These are phyloP conservation scores for Hemileccinum impolitum DNA, from an alignment of 768 basidiomycete genomes.

Conservation along the genomic window DNA sequence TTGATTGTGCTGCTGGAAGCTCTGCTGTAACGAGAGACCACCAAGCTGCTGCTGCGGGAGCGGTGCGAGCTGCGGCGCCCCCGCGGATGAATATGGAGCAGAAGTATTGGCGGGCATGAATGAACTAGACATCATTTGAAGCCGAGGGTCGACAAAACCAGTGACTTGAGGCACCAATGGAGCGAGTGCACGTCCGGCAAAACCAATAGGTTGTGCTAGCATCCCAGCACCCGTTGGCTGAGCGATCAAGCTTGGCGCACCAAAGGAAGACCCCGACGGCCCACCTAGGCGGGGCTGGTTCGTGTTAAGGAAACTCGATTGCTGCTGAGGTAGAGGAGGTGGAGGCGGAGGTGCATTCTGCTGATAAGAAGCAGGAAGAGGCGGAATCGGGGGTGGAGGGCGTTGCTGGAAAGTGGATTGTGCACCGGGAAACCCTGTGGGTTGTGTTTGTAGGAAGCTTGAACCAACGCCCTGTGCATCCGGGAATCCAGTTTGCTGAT, in stretches of 20 bases:
- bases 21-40: constrained; percentile 68
- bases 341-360: constrained; percentile 41
- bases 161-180: constrained; percentile 72
- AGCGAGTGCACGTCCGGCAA: constrained; percentile 39
- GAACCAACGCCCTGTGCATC: constrained; percentile 28
- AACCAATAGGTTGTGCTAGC: constrained; percentile 40
- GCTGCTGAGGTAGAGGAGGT: constrained; percentile 33
- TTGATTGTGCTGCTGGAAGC: constrained; percentile 86
- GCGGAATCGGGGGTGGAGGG: constrained; percentile 59
- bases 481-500: constrained; percentile 46
- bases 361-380: constrained; percentile 61
- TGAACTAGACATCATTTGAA: constrained; percentile 85
- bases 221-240: constrained; percentile 28
- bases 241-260: constrained; percentile 6
- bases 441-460: constrained; percentile 47
- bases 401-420: constrained; percentile 33
- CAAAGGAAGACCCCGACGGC: constrained; percentile 16
- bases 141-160: constrained; percentile 77
- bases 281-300: constrained; percentile 49
- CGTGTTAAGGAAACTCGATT: constrained; percentile 50
- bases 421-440: constrained; percentile 43
- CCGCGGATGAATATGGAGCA: constrained; percentile 55
- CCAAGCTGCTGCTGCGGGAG: constrained; percentile 53
- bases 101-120: constrained; percentile 82
- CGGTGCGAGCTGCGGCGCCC: constrained; percentile 57